These are phyloP conservation scores for Trichoderma sp. DNA, from an alignment of 2,329 filamentous ascomycete genomes.

Conservation along the genomic window DNA sequence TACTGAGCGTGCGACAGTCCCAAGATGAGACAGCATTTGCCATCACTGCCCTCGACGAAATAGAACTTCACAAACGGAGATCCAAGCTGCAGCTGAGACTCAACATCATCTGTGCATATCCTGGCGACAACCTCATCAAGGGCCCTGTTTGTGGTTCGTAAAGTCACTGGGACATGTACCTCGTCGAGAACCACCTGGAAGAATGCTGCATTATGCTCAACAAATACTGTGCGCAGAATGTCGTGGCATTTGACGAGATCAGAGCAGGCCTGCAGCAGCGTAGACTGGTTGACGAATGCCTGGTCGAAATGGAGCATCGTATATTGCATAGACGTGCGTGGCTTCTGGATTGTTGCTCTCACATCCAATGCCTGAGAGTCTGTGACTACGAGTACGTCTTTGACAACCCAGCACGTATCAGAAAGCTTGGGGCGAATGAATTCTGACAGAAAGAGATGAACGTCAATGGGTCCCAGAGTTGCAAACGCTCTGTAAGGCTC, in stretches of 20 bases:
- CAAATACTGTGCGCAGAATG: slow-evolving; percentile 36
- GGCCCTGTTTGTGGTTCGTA: neutral
- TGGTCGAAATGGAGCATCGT: slow-evolving; percentile 37
- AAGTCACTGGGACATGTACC: slow-evolving; percentile 29
- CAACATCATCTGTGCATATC: neutral
- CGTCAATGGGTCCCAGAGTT: slow-evolving; percentile 28
- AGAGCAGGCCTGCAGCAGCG: slow-evolving; percentile 33
- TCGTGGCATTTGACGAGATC: slow-evolving; percentile 33
- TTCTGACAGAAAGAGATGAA: slow-evolving; percentile 31
- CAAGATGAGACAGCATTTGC: neutral
- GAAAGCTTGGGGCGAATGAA: slow-evolving; percentile 30
- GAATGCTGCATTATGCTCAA: slow-evolving; percentile 28
- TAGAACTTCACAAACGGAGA: neutral
- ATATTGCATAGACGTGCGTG: slow-evolving; percentile 36
- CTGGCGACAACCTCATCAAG: neutral
- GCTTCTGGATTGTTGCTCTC: slow-evolving; percentile 31
- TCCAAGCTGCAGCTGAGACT: neutral
- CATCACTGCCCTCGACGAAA: neutral
- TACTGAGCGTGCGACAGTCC: slow-evolving; percentile 53
- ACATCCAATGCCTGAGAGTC: slow-evolving; percentile 34
- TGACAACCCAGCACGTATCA: slow-evolving; percentile 32
- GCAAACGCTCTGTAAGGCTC: slow-evolving; percentile 34
- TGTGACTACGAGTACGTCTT: slow-evolving; percentile 33
- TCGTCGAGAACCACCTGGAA: slow-evolving; percentile 34
- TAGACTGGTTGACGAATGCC: slow-evolving; percentile 30